These are phyloP conservation scores for Mycocentrospora acerina DNA, from an alignment of 2,329 filamentous ascomycete genomes.

Conservation along the genomic window DNA sequence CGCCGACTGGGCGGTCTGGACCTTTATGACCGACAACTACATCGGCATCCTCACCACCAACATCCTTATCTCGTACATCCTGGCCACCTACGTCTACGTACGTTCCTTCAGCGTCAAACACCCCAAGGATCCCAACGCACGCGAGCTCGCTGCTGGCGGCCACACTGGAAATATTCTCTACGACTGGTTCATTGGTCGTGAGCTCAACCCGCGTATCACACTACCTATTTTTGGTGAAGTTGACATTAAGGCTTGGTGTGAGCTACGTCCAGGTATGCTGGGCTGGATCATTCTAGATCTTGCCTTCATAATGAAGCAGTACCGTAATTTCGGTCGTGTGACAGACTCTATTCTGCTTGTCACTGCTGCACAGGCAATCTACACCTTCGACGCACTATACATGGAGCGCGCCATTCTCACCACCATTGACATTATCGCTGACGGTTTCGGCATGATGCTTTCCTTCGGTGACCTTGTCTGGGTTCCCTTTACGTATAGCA, in stretches of 20 bases:
- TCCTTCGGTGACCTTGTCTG: constrained; percentile 89
- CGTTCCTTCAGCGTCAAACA: constrained; percentile 77
- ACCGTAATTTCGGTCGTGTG: constrained; percentile 77
- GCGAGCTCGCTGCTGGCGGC: constrained; percentile 80
- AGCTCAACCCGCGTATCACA: constrained; percentile 84
- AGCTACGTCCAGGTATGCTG: constrained; percentile 87
- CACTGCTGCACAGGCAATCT: constrained; percentile 74
- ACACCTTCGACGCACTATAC: constrained; percentile 80
- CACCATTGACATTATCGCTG: constrained; percentile 90
- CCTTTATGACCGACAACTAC: constrained; percentile 90
- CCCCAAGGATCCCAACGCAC: constrained; percentile 67
- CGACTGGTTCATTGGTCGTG: constrained; percentile 95
- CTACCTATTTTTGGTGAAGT: constrained; percentile 80
- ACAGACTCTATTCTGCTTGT: constrained; percentile 85
- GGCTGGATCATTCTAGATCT: constrained; percentile 86
- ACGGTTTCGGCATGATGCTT: constrained; percentile 95
- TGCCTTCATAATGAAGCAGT: constrained; percentile 83
- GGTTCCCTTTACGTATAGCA: constrained; percentile 86
- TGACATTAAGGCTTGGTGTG: constrained; percentile 87
- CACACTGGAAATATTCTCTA: constrained; percentile 83
- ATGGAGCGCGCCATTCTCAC: constrained; percentile 89
- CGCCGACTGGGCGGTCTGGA: constrained; percentile 84
- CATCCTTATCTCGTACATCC: constrained; percentile 69
- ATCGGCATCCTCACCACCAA: constrained; percentile 82
- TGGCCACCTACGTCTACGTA: constrained; percentile 79